Conservation (phyloP, 2,329 filamentous ascomycete genomes). For the Exophiala spinifera region DNA sequence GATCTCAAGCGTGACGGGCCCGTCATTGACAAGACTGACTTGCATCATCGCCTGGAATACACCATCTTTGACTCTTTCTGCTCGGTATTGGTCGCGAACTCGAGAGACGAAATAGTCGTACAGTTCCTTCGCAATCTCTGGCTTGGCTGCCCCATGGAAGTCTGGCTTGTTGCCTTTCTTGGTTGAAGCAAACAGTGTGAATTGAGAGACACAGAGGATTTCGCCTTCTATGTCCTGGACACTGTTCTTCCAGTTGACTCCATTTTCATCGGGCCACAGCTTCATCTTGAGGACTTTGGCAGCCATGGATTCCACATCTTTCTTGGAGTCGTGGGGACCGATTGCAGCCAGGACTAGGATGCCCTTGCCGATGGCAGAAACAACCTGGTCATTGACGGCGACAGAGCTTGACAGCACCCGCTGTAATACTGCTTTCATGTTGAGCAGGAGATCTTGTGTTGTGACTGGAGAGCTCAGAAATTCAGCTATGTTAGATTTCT, state of each 20-base stretch:
- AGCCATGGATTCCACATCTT: constrained; percentile 80
- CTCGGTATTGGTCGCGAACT: constrained; percentile 67
- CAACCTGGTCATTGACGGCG: constrained; percentile 82
- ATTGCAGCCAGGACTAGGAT: constrained; percentile 89
- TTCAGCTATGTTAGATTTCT: no score
- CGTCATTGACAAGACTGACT: constrained; percentile 85
- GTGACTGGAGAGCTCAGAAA: no score
- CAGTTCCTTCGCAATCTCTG: constrained; percentile 72
- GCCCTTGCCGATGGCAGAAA: constrained; percentile 88
- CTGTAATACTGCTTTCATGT: constrained; percentile 74
- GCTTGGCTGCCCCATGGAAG: constrained; percentile 82
- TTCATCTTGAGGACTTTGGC: constrained; percentile 84
- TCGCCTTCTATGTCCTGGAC: constrained; percentile 88
- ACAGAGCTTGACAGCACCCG: constrained; percentile 93
- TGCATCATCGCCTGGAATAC: constrained; percentile 99
- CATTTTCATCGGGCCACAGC: constrained; percentile 81
- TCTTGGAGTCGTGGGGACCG: constrained; percentile 82
- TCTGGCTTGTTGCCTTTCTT: constrained; percentile 95
- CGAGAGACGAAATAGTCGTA: constrained; percentile 81
- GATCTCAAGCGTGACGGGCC: constrained; percentile 53
- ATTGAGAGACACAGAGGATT: constrained; percentile 96
- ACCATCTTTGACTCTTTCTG: constrained; percentile 84
- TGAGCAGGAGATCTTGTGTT: not conserved
- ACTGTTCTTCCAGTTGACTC: constrained; percentile 80
- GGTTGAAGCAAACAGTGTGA: constrained; percentile 87